A percentile compares a stretch with the other conserved stretches of the same genome.
Conservation (phyloP, 208 protist genomes). For the Leishmania guyanensis region DNA sequence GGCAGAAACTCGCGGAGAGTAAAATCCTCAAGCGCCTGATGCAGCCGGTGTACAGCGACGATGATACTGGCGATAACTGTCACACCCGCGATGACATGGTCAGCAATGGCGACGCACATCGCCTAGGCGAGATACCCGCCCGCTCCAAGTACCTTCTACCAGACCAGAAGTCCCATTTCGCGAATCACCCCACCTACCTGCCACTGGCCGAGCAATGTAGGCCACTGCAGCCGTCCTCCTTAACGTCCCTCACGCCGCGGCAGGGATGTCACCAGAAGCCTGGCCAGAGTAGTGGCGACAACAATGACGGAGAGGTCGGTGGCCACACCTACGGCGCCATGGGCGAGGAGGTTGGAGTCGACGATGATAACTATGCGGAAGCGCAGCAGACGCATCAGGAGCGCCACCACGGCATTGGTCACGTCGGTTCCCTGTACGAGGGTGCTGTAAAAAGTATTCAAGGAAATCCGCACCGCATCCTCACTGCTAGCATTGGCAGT, state of each 20-base stretch:
- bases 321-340: background rate
- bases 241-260: background rate
- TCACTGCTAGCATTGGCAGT: slow-evolving; percentile 8
- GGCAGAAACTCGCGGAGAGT: slow-evolving; percentile 22
- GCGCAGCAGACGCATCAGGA: background rate
- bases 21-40: slow-evolving; percentile 36
- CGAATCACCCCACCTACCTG: slow-evolving; percentile 22
- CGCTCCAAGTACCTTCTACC: slow-evolving; percentile 33
- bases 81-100: no score
- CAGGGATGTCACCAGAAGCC: background rate
- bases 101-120: background rate
- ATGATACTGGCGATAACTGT: background rate
- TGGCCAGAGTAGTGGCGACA: background rate
- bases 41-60: slow-evolving; percentile 4
- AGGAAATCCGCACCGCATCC: background rate
- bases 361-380: background rate
- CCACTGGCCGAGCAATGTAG: slow-evolving; percentile 23
- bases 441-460: background rate
- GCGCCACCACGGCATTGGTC: background rate
- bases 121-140: slow-evolving; percentile 27
- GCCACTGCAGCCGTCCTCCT: slow-evolving; percentile 8
- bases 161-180: slow-evolving; percentile 24
- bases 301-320: background rate
- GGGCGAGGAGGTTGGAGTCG: background rate
- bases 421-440: slow-evolving; percentile 6